Evolutionary conservation across 108 stramenopile genomes (phyloP), one percentile per base, ranked within the genome.

Genomic region (Parietichytrium sp.): DNA sequence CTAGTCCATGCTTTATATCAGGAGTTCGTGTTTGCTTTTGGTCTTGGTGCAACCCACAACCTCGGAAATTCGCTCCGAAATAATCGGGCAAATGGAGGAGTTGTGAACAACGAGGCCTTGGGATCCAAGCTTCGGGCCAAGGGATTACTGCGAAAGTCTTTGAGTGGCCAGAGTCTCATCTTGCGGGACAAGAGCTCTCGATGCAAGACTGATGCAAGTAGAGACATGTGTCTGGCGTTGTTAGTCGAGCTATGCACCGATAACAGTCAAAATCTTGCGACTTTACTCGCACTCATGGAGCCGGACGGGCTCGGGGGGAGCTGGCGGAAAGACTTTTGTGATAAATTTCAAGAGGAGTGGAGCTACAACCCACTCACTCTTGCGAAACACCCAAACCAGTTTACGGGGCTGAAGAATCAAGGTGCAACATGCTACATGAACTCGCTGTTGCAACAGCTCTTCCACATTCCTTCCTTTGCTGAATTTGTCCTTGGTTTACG

Each of bases 391-490:
- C 61, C 61, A n/a, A 33, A 72, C 18, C 88, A 83, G 8, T 88
- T 85, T 45, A 53, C 87, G 36, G 89, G 89, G 29, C 54, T 90
- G 47, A 80, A 87, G 53, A 90, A 90, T 54, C 87, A 86, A 13
- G 89, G 89, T 29, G 87, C 87, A 49, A 90, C 88, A 29, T 90
- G 89, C 87, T 90, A 90, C 86, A 86, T 90, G 88, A 90, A 90
- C 87, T 84, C 83, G 33, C 86, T 85, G 4, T 51, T 90, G 15
- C 89, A 90, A 72, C 88, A 89, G 79, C 33, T 88, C 4, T 83
- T 45, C 3, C 80, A 84, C 49, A 54, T 81, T 13, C 53, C 15
- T 29, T 10, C 38, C 15, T 86, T 86, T 80, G 10, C 47, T 18
- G 54, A 81, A 49, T 80, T 78, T 23, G 45, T 81, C 18, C 81